phyloP scores from a whole-genome alignment of 371 early-diverging fungal genomes.

The Sporodiniella umbellata region DNA sequence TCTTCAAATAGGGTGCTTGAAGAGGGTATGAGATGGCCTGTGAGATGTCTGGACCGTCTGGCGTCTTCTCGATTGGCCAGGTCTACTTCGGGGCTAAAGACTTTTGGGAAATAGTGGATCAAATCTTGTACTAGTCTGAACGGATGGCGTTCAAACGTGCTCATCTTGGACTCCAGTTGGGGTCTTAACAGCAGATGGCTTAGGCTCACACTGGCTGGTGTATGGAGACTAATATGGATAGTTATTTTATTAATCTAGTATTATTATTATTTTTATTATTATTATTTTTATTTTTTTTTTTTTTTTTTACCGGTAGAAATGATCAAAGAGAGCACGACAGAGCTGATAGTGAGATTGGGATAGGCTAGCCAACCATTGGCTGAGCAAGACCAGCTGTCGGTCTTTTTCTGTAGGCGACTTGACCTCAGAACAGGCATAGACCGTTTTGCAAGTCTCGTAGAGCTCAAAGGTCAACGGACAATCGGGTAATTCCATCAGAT shows the following conservation, averaged over 20 bases:
- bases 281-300: not conserved
- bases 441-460: conserved; percentile 68
- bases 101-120: conserved; percentile 27
- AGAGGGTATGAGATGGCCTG: conserved; percentile 22
- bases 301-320: conserved; percentile 38
- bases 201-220: too few relatives aligned
- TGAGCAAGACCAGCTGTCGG: conserved; percentile 39
- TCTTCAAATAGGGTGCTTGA: conserved; percentile 40
- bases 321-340: conserved; percentile 40
- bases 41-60: conserved; percentile 24
- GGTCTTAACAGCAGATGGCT: conserved; percentile 62
- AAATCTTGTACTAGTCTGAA: conserved; percentile 55
- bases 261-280: not conserved
- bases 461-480: conserved; percentile 68
- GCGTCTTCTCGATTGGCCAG: conserved; percentile 25
- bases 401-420: conserved; percentile 48
- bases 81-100: conserved; percentile 32
- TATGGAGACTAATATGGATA: conserved; percentile 31
- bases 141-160: conserved; percentile 58
- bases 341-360: conserved; percentile 53
- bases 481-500: conserved; percentile 71
- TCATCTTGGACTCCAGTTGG: conserved; percentile 45
- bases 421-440: too few relatives aligned
- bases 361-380: conserved; percentile 49
- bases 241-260: conserved; percentile 1